Percentiles rank a stretch among this genome's conserved stretches.
These are phyloP conservation scores for Halenospora varia DNA, from an alignment of 495 filamentous ascomycete species.

Conservation along the genomic window DNA sequence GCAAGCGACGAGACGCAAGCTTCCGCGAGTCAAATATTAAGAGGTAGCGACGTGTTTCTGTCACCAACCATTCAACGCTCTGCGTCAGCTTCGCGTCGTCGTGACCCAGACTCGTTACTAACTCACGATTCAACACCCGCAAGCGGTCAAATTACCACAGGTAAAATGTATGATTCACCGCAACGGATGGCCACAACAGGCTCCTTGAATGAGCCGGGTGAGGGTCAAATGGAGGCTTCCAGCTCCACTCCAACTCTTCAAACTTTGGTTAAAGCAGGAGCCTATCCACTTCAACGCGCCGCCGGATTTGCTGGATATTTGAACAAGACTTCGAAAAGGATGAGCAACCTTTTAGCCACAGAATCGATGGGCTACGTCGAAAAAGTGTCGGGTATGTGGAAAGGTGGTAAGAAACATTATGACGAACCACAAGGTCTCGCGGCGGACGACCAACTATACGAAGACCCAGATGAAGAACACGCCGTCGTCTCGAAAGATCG, in stretches of 20 bases:
- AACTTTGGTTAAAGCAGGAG: conserved; percentile 67
- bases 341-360: conserved; percentile 82
- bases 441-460: conserved; percentile 52
- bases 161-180: neutral
- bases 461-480: conserved; percentile 60
- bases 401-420: conserved; percentile 87
- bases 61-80: conserved; percentile 66
- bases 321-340: conserved; percentile 64
- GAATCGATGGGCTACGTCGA: conserved; percentile 98
- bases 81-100: conserved; percentile 32
- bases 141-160: conserved; percentile 2
- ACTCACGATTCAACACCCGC: conserved; percentile 13
- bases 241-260: conserved; percentile 57
- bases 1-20: conserved; percentile 69
- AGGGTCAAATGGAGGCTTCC: conserved; percentile 26
- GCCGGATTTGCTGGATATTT: conserved; percentile 82
- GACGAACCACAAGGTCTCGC: conserved; percentile 66
- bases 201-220: conserved; percentile 29
- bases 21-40: conserved; percentile 87
- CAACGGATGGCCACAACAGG: conserved; percentile 33
- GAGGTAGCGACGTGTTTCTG: conserved; percentile 82
- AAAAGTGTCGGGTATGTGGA: conserved; percentile 97
- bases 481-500: conserved; percentile 60
- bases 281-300: conserved; percentile 81
- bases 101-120: conserved; percentile 2